Percentiles rank a stretch among this genome's conserved stretches.
Conservation (phyloP, 2,329 filamentous ascomycete genomes). For the Cercospora janseana region DNA sequence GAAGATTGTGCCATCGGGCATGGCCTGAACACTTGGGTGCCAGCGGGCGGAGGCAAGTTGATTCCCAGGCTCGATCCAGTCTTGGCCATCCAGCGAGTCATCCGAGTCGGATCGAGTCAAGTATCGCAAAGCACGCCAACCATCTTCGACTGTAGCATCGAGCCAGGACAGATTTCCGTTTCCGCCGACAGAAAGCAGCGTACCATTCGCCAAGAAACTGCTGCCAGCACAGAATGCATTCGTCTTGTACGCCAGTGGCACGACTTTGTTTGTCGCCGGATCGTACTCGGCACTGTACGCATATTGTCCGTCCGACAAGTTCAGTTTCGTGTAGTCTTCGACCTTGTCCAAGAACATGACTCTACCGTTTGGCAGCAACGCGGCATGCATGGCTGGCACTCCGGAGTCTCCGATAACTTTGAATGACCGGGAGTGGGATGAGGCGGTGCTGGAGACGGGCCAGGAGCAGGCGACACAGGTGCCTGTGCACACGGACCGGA, state of each 20-base stretch:
- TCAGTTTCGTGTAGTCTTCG: slow-evolving; percentile 60
- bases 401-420: slow-evolving; percentile 55
- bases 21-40: slow-evolving; percentile 59
- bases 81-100: slow-evolving; percentile 47
- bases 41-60: slow-evolving; percentile 53
- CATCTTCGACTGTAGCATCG: slow-evolving; percentile 58
- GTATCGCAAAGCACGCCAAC: slow-evolving; percentile 58
- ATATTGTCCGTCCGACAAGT: slow-evolving; percentile 53
- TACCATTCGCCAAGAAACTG: slow-evolving; percentile 57
- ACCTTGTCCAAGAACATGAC: slow-evolving; percentile 63
- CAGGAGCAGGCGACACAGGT: slow-evolving; percentile 42
- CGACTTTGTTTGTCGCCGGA: slow-evolving; percentile 48
- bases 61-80: slow-evolving; percentile 57
- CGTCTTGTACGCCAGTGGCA: slow-evolving; percentile 53
- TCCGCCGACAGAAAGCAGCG: slow-evolving; percentile 56
- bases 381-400: slow-evolving; percentile 64
- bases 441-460: slow-evolving; percentile 47
- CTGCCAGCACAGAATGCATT: slow-evolving; percentile 64
- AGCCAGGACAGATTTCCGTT: slow-evolving; percentile 56
- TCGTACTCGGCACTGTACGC: slow-evolving; percentile 63
- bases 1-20: slow-evolving; percentile 57
- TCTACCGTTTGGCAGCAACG: slow-evolving; percentile 57
- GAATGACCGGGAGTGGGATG: slow-evolving; percentile 50
- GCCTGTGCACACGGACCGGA: slow-evolving; percentile 52
- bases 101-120: slow-evolving; percentile 50